Conservation (phyloP, 2,329 filamentous ascomycete genomes). For the Akanthomyces uredinophilus region DNA sequence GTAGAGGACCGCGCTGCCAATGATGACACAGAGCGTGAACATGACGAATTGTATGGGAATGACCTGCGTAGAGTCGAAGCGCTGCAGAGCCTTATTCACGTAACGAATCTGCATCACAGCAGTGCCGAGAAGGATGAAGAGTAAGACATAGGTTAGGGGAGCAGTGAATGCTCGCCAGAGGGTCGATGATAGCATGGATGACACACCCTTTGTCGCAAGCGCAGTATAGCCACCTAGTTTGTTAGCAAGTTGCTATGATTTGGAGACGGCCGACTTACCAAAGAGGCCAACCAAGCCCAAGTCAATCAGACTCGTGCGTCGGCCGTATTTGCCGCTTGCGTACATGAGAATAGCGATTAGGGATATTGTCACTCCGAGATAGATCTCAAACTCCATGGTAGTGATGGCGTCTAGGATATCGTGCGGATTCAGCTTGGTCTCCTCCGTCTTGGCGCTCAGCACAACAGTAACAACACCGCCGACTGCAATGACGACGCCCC, state of each 20-base stretch:
- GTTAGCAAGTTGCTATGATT: conserved; percentile 10
- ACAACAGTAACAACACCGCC: conserved; percentile 88
- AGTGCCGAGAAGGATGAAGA: conserved; percentile 72
- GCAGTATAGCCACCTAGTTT: conserved; percentile 86
- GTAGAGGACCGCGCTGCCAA: conserved; percentile 89
- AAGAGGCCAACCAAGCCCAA: conserved; percentile 89
- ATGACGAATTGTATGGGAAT: conserved; percentile 97
- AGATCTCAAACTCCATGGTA: conserved; percentile 83
- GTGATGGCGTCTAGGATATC: conserved; percentile 89
- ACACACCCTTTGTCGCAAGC: conserved; percentile 91
- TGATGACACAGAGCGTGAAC: conserved; percentile 91
- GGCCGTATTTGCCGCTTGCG: conserved; percentile 78
- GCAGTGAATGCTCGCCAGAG: conserved; percentile 86
- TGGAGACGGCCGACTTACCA: conserved; percentile 50
- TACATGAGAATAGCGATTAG: conserved; percentile 76
- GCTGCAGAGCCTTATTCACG: conserved; percentile 79
- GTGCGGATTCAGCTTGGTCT: conserved; percentile 84
- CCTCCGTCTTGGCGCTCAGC: conserved; percentile 80
- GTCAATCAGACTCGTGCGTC: conserved; percentile 83
- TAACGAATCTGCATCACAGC: conserved; percentile 97
- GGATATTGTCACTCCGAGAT: conserved; percentile 68
- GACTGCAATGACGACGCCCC: conserved; percentile 83
- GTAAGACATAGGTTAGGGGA: conserved; percentile 83
- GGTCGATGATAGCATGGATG: conserved; percentile 87
- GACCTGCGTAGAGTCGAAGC: conserved; percentile 95